Evolutionary conservation across 805 yeast genomes (phyloP).

Genomic region (Lipomyces starkeyi): DNA sequence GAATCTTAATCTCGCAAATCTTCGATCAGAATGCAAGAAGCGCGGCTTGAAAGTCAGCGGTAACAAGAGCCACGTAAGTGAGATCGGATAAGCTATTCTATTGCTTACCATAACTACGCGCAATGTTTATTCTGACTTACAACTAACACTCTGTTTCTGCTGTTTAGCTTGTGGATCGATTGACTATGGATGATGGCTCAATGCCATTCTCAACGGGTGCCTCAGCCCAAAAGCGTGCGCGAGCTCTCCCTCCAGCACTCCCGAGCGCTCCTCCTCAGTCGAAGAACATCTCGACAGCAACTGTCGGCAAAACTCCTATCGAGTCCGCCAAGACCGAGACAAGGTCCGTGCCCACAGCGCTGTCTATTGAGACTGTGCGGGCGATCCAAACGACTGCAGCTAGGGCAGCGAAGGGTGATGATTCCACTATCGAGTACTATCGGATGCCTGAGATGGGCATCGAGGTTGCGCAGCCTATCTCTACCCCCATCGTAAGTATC

Average conservation of each 20-base stretch:
- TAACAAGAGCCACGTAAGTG: constrained; percentile 33
- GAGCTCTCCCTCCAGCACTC: background rate
- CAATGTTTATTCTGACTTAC: background rate
- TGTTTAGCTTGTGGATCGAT: constrained; percentile 36
- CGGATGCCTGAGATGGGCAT: constrained; percentile 41
- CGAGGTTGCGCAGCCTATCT: background rate
- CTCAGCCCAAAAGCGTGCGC: background rate
- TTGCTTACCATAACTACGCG: background rate
- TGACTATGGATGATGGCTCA: constrained; percentile 31
- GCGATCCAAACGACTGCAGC: constrained; percentile 32
- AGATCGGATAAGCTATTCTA: background rate
- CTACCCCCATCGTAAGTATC: background rate
- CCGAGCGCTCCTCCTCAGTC: constrained; percentile 9
- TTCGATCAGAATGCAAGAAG: constrained; percentile 35
- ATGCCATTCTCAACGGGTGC: constrained; percentile 26
- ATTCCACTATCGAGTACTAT: constrained; percentile 48
- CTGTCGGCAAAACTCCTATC: constrained; percentile 11
- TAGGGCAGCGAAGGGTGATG: constrained; percentile 45
- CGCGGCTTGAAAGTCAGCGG: constrained; percentile 40
- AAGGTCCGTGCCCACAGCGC: constrained; percentile 7
- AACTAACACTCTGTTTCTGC: background rate
- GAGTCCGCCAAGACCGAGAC: constrained; percentile 8
- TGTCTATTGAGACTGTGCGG: constrained; percentile 15
- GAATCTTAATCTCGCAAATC: constrained; percentile 32
- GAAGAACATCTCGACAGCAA: constrained; percentile 16